phyloP scores from a whole-genome alignment of 2,329 filamentous ascomycete species.

The Pestalotiopsis sp. region DNA sequence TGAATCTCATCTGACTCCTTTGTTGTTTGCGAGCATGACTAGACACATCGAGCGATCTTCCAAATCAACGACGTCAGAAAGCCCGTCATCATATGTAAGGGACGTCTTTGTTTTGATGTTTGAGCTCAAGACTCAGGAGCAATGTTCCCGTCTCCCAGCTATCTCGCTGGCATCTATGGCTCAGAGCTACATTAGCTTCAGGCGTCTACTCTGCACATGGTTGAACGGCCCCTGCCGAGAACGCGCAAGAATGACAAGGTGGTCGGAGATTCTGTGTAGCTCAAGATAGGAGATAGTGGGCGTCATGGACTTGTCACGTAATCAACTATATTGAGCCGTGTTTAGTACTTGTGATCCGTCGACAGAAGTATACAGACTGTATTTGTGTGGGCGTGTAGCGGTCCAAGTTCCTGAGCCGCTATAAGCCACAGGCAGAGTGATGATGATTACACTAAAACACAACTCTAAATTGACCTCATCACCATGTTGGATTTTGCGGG shows the following conservation, averaged over 20 bases:
- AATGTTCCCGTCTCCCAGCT: background rate
- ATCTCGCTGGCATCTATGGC: background rate
- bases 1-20: background rate
- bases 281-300: background rate
- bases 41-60: background rate
- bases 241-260: background rate
- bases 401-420: background rate
- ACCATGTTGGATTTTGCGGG: background rate
- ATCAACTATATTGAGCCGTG: background rate
- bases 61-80: slow-evolving; percentile 7
- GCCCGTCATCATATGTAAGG: background rate
- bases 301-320: background rate
- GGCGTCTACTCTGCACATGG: background rate
- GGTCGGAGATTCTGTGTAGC: background rate
- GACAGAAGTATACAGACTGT: too few relatives aligned
- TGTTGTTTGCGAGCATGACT: background rate
- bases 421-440: background rate
- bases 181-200: background rate
- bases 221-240: background rate
- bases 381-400: background rate
- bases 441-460: background rate
- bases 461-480: slow-evolving; percentile 3
- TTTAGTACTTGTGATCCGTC: background rate
- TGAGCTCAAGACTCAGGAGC: background rate
- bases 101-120: background rate